A percentile compares a stretch with the other conserved stretches of the same genome.
Evolutionary conservation across 306 rosid species (phyloP).

Genomic region (Oxytropis ochrocephala): DNA sequence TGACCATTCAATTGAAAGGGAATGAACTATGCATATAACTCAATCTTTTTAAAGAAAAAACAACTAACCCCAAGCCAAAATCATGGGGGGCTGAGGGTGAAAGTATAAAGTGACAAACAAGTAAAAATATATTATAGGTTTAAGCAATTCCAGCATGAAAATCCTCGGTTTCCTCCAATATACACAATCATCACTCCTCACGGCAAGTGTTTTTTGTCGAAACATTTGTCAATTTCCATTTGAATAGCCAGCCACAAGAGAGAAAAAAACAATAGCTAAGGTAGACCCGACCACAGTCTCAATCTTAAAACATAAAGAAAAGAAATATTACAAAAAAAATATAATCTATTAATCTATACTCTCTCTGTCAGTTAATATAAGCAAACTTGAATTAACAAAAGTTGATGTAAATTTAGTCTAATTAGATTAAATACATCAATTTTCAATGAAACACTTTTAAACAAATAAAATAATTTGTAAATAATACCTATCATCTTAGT

Average conservation of each 20-base stretch:
- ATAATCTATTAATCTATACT: background rate
- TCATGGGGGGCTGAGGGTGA: background rate
- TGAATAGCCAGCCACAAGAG: background rate
- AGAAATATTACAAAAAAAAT: background rate
- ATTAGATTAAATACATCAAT: too few species aligned
- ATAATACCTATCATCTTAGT: background rate
- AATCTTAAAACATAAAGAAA: background rate
- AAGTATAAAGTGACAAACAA: slow-evolving; percentile 26
- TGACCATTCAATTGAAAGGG: slow-evolving; percentile 29
- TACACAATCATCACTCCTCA: slow-evolving; percentile 9
- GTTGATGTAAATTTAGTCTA: too few species aligned
- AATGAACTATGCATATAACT: slow-evolving; percentile 5
- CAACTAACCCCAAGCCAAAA: slow-evolving; percentile 18
- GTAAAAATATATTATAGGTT: background rate
- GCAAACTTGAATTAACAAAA: too few species aligned
- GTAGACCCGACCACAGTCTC: background rate
- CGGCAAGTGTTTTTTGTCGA: background rate
- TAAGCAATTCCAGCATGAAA: slow-evolving; percentile 20
- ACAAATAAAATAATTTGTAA: background rate
- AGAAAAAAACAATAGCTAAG: background rate
- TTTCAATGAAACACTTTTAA: too few species aligned
- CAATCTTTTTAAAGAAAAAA: slow-evolving; percentile 9
- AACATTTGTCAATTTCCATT: background rate
- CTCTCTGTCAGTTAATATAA: too few species aligned
- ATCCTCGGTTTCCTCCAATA: background rate